Percentiles rank a stretch among this genome's conserved stretches.
phyloP scores from a whole-genome alignment of 192 early-diverging fungal genomes.

The Linnemannia schmuckeri region DNA sequence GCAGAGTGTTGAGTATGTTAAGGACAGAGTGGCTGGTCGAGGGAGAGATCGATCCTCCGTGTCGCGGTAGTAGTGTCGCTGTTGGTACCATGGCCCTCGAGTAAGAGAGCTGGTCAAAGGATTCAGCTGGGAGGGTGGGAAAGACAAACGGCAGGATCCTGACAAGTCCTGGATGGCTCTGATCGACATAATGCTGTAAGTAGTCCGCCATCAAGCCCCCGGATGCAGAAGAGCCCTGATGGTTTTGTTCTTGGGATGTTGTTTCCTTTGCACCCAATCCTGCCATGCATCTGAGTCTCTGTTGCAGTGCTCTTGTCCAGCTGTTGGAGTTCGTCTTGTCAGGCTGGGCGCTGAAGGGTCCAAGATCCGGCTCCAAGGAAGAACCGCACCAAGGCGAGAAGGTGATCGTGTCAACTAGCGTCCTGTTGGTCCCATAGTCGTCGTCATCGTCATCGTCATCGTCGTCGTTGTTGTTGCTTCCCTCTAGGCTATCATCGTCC shows the following conservation, averaged over 20 bases:
- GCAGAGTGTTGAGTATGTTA: slow-evolving; percentile 28
- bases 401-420: background rate
- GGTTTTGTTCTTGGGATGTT: background rate
- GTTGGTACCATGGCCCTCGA: background rate
- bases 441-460: slow-evolving; percentile 6
- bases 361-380: slow-evolving; percentile 18
- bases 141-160: slow-evolving; percentile 27
- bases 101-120: slow-evolving; percentile 26
- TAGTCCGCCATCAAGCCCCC: slow-evolving; percentile 37
- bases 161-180: slow-evolving; percentile 28
- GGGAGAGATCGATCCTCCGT: background rate
- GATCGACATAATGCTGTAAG: slow-evolving; percentile 31
- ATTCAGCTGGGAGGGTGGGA: slow-evolving; percentile 24
- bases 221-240: too few species aligned
- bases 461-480: slow-evolving; percentile 2
- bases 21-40: slow-evolving; percentile 10
- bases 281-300: slow-evolving; percentile 5
- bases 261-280: background rate
- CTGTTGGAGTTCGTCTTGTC: background rate
- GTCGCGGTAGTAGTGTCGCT: background rate
- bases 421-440: background rate
- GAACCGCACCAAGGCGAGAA: background rate
- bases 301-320: slow-evolving; percentile 26
- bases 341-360: slow-evolving; percentile 19
- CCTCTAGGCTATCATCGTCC: background rate